Base-by-base conservation (phyloP, 441 rosid genomes). In the Geranium incanum region DNA sequence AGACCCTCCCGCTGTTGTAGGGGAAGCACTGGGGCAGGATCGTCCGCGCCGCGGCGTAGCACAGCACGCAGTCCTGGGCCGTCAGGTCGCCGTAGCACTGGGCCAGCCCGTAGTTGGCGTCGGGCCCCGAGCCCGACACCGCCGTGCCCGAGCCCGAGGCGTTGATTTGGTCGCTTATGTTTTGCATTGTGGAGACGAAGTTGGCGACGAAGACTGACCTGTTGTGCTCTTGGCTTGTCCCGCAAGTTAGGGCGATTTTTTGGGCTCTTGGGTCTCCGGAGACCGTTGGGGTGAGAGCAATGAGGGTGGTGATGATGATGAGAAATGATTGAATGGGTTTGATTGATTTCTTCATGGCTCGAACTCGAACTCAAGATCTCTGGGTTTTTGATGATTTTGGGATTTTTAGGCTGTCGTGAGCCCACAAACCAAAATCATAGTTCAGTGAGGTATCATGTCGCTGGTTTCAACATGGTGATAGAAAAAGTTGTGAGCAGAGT, bases 21-120 rank as follows among this genome's bases (percentile, higher is more conserved):
- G 97, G 99, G 70, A 84, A 94, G 80, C 99, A 94, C 72, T 94
- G 87, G 0, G 99, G 99, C 65, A 94, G 97, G 57, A 85, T 67
- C 8, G 97, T 87, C 0, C 99, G 84, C 8, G 92, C 97, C 83
- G 88, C 96, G 0, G 97, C 97, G 68, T 90, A 94, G 68, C 99
- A 94, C 73, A 94, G 78, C 3, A 84, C 91, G 72, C 99, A 94
- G 72, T 94, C 99, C 28, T 85, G 82, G 67, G 79, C 70, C 55
- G 95, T 78, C 62, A 94, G 93, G 71, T 94, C 99, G 0, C 99
- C 94, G 8, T 94, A 88, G 74, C 99, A 94, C 78, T 92, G 97
- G 0, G 94, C 89, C 1, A 94, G 88, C 71, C 90, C 99, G 68
- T 86, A 88, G 85, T 82, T 89, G 21, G 57, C 71, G 9, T 92